Evolutionary conservation across 805 yeast species (phyloP), one percentile per base, ranked within the genome.

Genomic region (Candida verbasci): DNA sequence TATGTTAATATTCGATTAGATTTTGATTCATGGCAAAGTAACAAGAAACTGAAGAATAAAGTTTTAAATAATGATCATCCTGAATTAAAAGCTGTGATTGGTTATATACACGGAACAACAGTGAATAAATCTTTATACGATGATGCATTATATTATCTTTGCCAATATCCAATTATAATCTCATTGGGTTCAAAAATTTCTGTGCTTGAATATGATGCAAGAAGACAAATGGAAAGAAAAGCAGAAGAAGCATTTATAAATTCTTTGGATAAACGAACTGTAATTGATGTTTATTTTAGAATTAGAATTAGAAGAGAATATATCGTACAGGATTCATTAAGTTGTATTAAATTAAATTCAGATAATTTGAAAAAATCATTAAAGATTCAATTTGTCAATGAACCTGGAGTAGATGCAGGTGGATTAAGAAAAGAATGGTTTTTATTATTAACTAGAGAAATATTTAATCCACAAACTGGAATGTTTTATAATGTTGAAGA

Each of bases 371-470:
- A 82, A 48, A 88, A 89, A 51, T 74, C 86, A 1, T 58, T 91
- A 21, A 72, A 78, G 43, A 82, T 93, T 7, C 89, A 85, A 48
- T 91, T 93, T 55, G 62, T 82, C 3, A 80, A 80, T 41, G 98
- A 91, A 52, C 94, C 89, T 0, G 98, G 97, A 0, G 75, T 91
- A 16, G 98, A 91, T 62, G 97, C 88, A 1, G 97, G 98, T 2
- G 98, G 98, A 0, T 68, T 91, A 40, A 78, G 82, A 49, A 89
- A 88, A 52, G 98, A 91, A 52, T 91, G 98, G 98, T 89, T 93
- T 56, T 65, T 78, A 32, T 59, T 89, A 26, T 62, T 93, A 26
- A 79, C 85, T 1, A 75, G 74, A 40, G 81, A 82, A 17, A 56
- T 91, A 2, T 84, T 89, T 52, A 74, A 73, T 49, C 83, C 88